phyloP scores from a whole-genome alignment of 2,329 filamentous ascomycete genomes.

The Nemania bipapillata region DNA sequence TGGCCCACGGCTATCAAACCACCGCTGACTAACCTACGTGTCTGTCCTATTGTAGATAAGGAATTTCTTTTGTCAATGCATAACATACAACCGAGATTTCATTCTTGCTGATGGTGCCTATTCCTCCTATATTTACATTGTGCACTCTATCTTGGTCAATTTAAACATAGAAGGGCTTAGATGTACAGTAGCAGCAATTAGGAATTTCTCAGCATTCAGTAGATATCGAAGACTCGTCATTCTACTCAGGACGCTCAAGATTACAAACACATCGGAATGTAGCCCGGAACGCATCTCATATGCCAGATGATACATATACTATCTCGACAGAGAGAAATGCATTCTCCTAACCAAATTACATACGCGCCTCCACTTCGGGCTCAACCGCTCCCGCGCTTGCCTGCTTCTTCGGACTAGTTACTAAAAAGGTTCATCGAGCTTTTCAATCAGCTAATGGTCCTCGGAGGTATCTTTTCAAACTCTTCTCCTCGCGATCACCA shows the following conservation, averaged over 20 bases:
- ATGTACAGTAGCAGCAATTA: neutral
- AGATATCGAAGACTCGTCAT: neutral
- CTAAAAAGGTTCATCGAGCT: neutral
- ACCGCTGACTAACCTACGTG: constrained; percentile 20
- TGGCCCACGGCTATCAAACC: constrained; percentile 30
- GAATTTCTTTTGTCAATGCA: constrained; percentile 38
- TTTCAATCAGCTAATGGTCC: neutral
- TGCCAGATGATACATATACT: constrained; percentile 10
- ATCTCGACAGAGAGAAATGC: constrained; percentile 17
- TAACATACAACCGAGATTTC: constrained; percentile 5
- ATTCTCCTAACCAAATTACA: constrained; percentile 27
- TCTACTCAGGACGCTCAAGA: neutral
- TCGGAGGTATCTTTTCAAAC: neutral
- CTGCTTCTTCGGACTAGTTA: neutral
- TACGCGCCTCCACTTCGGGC: constrained; percentile 5
- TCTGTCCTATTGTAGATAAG: constrained; percentile 40
- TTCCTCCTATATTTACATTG: neutral
- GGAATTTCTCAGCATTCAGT: neutral
- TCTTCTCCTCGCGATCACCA: neutral
- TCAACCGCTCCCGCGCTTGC: neutral
- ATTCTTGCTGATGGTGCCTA: neutral
- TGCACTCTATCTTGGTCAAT: neutral
- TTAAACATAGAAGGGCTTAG: too few relatives aligned
- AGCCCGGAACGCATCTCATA: constrained; percentile 2
- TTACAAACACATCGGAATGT: neutral